A percentile compares a stretch with the other conserved stretches of the same genome.
Conservation (phyloP, 257 asterid species). For the Fraxinus pennsylvanica region DNA sequence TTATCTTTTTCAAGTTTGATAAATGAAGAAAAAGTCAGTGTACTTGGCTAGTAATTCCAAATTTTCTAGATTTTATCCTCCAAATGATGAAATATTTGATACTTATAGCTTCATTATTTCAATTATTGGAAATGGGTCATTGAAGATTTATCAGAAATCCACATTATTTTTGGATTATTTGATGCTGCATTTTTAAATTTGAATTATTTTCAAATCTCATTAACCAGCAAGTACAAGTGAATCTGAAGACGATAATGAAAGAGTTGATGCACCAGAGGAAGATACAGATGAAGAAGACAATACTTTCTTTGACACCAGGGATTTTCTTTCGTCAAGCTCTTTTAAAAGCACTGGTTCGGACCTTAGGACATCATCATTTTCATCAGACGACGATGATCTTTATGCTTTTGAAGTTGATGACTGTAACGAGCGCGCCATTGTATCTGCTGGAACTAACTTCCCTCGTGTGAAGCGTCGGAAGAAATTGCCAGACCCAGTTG, state of each 20-base stretch:
- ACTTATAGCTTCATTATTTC: neutral
- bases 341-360: constrained; percentile 82
- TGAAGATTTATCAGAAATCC: neutral
- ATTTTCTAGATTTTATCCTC: neutral
- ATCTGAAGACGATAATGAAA: constrained; percentile 86
- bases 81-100: neutral
- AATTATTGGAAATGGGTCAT: neutral
- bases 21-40: constrained; percentile 1
- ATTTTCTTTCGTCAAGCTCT: constrained; percentile 87
- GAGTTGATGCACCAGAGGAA: constrained; percentile 81
- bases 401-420: constrained; percentile 60
- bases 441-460: constrained; percentile 63
- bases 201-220: constrained; percentile 22
- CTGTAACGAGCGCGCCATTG: constrained; percentile 56
- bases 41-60: constrained; percentile 7
- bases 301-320: constrained; percentile 83
- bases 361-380: constrained; percentile 60
- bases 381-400: constrained; percentile 70
- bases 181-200: constrained; percentile 10
- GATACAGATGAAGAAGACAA: constrained; percentile 95
- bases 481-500: constrained; percentile 85
- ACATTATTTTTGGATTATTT: neutral
- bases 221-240: constrained; percentile 75
- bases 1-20: neutral
- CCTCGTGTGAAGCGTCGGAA: constrained; percentile 80